Percentiles rank a stretch among this genome's conserved stretches.
Evolutionary conservation across 306 rosid species (phyloP).

Genomic region (Argentina anserina): DNA sequence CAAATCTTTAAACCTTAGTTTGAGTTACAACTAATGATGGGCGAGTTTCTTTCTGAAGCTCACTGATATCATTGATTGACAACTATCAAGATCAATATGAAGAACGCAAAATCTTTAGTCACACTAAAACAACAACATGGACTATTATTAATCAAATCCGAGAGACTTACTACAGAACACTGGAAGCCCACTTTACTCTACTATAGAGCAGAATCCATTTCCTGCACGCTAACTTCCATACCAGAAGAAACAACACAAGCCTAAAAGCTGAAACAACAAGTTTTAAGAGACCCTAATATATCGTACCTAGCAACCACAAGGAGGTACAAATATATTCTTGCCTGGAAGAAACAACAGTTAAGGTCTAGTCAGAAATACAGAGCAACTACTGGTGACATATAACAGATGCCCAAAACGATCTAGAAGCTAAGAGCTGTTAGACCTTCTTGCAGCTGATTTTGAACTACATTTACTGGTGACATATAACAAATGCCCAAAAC

Average conservation of each 20-base stretch:
- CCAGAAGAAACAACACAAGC: background rate
- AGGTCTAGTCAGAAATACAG: background rate
- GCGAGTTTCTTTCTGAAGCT: too few relatives aligned
- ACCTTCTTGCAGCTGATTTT: background rate
- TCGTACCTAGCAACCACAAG: constrained; percentile 9
- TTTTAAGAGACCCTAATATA: background rate
- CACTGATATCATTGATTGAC: too few relatives aligned
- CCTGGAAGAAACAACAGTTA: constrained; percentile 9
- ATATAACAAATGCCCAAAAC: background rate
- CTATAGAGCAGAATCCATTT: background rate
- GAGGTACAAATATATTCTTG: background rate
- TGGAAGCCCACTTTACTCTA: background rate
- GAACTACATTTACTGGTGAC: background rate
- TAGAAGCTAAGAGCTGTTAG: background rate
- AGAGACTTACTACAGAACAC: background rate
- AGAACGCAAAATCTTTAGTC: too few relatives aligned
- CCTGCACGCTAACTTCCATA: constrained; percentile 8
- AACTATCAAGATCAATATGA: too few relatives aligned
- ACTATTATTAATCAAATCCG: too few relatives aligned
- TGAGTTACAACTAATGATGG: too few relatives aligned
- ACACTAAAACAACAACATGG: too few relatives aligned
- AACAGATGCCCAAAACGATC: background rate
- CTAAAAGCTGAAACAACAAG: background rate
- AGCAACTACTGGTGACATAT: background rate
- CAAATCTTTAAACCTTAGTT: too few relatives aligned